Base-by-base conservation (phyloP, 176 grass and related monocot genomes). In the Poa pratensis region DNA sequence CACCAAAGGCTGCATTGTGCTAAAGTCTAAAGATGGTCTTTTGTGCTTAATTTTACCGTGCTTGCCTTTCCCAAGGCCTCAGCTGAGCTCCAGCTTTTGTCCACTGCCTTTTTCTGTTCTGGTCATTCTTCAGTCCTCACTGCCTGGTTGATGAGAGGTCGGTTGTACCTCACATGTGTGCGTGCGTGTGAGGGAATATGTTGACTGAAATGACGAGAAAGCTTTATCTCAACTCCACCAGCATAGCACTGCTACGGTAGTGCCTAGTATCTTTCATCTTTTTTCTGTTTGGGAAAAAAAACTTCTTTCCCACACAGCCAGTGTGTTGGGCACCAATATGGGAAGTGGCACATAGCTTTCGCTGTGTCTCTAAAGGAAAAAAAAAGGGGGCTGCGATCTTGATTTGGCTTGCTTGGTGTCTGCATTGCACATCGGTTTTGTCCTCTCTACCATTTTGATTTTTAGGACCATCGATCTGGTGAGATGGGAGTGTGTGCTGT, bases 1-100 rank as follows among this genome's bases (percentile, higher is more conserved):
- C 79, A 75, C 64, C 54, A 88, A 93, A 89, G 82, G 82, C 74
- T 79, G 80, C 58, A 35, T 61, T 61, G 23, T 80, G 77, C 73
- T 76, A 85, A 87, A 84, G 90, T 70, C 68, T 91, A 88, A 89
- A 89, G 81, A 78, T 85, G 87, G 81, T 94, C 51, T 80, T 85
- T 93, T 91, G 75, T 86, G 94, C 78, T 85, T 90, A 45, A 80
- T 30, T 82, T 89, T 75, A 75, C 77, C 53, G 81, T 93, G 77
- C 84, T 87, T 89, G 78, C 26, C 77, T 92, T 92, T 92, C 78
- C 73, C 12, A 28, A 18, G 62, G 28, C 62, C 71, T 52, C 80
- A 78, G 87, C 54, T 77, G 42, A 73, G 77, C 52, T 84, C 87
- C 91, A 82, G 88, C 85, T 93, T 90, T 93, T 90, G 85, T 79